A percentile compares a stretch with the other conserved stretches of the same genome.
These are phyloP conservation scores for Globisporangium radiosum DNA, from an alignment of 352 stramenopile species.

Conservation along the genomic window DNA sequence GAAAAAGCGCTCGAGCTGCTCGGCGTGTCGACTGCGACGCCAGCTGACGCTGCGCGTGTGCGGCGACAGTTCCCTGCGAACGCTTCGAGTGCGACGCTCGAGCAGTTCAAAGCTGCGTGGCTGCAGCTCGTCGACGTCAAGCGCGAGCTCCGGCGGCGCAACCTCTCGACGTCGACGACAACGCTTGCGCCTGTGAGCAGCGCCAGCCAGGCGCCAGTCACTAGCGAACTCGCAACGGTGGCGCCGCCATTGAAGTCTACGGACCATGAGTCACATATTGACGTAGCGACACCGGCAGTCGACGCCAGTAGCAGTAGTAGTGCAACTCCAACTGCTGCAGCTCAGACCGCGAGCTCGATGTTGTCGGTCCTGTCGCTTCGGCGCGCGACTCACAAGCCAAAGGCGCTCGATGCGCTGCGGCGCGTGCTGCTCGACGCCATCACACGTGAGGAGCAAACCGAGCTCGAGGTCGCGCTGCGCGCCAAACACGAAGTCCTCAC, in stretches of 20 bases:
- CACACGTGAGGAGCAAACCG: slow-evolving; percentile 35
- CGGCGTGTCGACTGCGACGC: slow-evolving; percentile 17
- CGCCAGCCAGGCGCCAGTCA: not conserved
- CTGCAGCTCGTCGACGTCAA: slow-evolving; percentile 38
- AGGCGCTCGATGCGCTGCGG: slow-evolving; percentile 22
- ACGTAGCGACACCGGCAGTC: not conserved
- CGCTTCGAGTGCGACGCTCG: slow-evolving; percentile 26
- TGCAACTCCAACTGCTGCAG: too few species aligned
- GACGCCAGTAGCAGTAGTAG: not conserved
- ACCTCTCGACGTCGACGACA: slow-evolving; percentile 6
- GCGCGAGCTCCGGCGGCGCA: slow-evolving; percentile 34
- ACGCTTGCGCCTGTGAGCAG: too few species aligned
- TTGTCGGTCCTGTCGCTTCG: slow-evolving; percentile 3
- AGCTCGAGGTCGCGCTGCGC: slow-evolving; percentile 33
- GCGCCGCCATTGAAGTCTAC: too few species aligned
- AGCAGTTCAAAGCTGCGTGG: slow-evolving; percentile 58
- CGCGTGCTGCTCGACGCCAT: slow-evolving; percentile 31
- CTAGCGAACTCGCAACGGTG: not conserved
- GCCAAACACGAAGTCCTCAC: slow-evolving; percentile 50
- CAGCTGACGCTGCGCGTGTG: slow-evolving; percentile 14
- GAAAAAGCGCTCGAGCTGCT: slow-evolving; percentile 53
- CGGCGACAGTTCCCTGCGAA: slow-evolving; percentile 29
- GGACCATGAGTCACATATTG: too few species aligned
- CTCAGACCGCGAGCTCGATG: not conserved
- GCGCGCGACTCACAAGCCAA: not conserved